A percentile compares a stretch with the other conserved stretches of the same genome.
Evolutionary conservation across 345 rosid genomes (phyloP).

Genomic region (Isatis tinctoria): DNA sequence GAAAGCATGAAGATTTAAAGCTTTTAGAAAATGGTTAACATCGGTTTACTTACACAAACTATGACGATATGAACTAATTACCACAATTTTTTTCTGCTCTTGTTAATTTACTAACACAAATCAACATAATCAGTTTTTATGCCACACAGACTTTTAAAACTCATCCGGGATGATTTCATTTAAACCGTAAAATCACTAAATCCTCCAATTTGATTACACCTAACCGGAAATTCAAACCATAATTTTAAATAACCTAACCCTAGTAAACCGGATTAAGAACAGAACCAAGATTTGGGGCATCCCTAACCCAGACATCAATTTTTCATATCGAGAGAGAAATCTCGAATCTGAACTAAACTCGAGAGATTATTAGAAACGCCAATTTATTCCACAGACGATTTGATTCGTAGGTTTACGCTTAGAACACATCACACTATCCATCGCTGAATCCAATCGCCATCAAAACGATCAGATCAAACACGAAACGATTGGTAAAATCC

Average conservation of each 20-base stretch:
- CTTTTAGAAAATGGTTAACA: too few species aligned
- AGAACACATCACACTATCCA: neutral
- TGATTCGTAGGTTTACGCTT: neutral
- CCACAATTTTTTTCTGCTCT: too few species aligned
- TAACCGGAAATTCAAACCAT: neutral
- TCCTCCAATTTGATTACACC: too few species aligned
- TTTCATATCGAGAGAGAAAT: neutral
- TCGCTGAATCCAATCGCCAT: neutral
- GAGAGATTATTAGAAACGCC: neutral
- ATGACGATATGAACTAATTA: too few species aligned
- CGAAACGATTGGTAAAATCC: neutral
- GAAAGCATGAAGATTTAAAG: too few species aligned
- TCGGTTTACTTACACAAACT: too few species aligned
- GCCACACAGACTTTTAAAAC: too few species aligned
- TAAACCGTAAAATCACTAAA: too few species aligned
- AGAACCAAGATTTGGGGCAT: neutral
- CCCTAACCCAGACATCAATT: neutral
- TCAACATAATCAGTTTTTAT: too few species aligned
- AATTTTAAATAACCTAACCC: neutral
- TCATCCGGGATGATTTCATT: too few species aligned
- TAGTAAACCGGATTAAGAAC: neutral
- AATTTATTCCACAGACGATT: slow-evolving; percentile 9
- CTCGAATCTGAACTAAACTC: neutral
- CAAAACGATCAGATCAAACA: slow-evolving; percentile 9
- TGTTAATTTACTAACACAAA: too few species aligned